Conservation (phyloP, 2,329 filamentous ascomycete species). For the Aspergillus ochraceus region DNA sequence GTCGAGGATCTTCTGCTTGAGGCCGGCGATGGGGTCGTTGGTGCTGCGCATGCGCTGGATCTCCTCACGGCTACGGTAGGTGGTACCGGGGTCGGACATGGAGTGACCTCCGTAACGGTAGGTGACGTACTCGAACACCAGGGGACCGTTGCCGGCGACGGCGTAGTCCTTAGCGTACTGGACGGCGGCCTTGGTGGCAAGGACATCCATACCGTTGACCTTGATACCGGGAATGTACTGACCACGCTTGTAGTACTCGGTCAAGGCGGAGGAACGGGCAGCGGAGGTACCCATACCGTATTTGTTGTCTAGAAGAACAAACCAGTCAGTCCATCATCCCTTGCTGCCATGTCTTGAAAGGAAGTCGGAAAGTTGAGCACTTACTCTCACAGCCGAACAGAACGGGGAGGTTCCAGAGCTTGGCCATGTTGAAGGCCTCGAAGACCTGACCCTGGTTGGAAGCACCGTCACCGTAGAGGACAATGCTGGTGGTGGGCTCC, state of each 20-base stretch:
- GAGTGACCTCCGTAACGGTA: slow-evolving; percentile 99
- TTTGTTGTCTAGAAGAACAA: slow-evolving; percentile 78
- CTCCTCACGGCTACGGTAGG: slow-evolving; percentile 98
- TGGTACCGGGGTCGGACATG: slow-evolving; percentile 99
- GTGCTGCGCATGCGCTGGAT: slow-evolving; percentile 99
- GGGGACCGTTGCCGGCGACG: slow-evolving; percentile 77
- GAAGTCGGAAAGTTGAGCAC: slow-evolving; percentile 39
- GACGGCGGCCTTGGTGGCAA: slow-evolving; percentile 95
- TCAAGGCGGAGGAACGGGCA: slow-evolving; percentile 88
- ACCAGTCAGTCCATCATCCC: not conserved
- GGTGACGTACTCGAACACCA: slow-evolving; percentile 98
- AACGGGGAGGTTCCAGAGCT: slow-evolving; percentile 94
- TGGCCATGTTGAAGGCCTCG: slow-evolving; percentile 99
- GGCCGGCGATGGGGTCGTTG: slow-evolving; percentile 94
- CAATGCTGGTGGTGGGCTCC: slow-evolving; percentile 80
- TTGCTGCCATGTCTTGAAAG: not conserved
- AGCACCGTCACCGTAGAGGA: slow-evolving; percentile 96
- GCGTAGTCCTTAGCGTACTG: slow-evolving; percentile 91
- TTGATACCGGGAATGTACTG: slow-evolving; percentile 99
- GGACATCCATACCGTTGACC: slow-evolving; percentile 99
- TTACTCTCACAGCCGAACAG: slow-evolving; percentile 98
- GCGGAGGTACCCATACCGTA: slow-evolving; percentile 99
- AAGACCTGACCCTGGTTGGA: slow-evolving; percentile 99
- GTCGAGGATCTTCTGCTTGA: slow-evolving; percentile 97
- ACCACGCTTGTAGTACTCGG: slow-evolving; percentile 99